Evolutionary conservation across 208 protist genomes (phyloP).

Genomic region (Leishmania major): DNA sequence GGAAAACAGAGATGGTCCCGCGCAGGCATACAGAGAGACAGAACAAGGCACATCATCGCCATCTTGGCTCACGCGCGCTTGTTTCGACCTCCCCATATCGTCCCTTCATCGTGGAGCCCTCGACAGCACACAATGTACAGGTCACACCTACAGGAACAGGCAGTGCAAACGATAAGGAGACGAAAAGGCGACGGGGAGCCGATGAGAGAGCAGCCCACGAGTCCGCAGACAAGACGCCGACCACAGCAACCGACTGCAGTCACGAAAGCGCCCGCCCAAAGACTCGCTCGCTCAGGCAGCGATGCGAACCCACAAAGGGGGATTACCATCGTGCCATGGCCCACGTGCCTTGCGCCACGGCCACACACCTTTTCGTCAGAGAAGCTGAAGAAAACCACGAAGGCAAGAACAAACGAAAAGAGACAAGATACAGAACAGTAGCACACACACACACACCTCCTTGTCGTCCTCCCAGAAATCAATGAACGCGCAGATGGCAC

Average conservation of each 20-base stretch:
- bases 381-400: background rate
- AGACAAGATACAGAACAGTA: background rate
- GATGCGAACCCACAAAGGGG: background rate
- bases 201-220: background rate
- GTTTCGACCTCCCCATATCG: background rate
- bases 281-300: background rate
- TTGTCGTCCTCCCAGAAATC: background rate
- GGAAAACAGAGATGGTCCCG: background rate
- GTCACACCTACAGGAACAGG: background rate
- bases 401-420: background rate
- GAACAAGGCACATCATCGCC: background rate
- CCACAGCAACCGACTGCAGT: background rate
- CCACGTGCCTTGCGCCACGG: background rate
- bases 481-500: background rate
- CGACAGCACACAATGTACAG: background rate
- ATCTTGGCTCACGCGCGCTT: background rate
- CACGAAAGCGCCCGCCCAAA: background rate
- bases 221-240: background rate
- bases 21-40: background rate
- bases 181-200: too few relatives aligned
- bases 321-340: background rate
- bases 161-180: background rate
- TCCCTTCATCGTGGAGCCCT: background rate
- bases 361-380: background rate
- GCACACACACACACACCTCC: background rate